Evolutionary conservation across 441 rosid genomes (phyloP).

Genomic region (Biscutella laevigata): DNA sequence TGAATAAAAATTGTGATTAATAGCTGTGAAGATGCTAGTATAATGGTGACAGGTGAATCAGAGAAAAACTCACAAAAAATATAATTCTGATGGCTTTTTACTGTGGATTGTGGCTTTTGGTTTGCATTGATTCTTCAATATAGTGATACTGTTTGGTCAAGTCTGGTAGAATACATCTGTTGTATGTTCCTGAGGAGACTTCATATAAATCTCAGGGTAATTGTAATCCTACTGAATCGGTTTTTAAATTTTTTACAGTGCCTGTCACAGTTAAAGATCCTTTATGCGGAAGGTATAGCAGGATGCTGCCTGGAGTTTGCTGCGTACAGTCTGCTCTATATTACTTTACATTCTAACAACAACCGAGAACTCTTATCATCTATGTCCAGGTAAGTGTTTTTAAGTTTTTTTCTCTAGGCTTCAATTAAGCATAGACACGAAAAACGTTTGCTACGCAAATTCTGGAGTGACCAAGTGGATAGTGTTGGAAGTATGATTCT

Average conservation of each 20-base stretch:
- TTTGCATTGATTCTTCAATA: conserved; percentile 3
- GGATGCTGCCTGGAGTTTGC: conserved; percentile 90
- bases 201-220: background rate
- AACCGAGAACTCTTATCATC: conserved; percentile 74
- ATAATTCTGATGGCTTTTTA: background rate
- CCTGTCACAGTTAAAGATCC: conserved; percentile 83
- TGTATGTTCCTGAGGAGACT: background rate
- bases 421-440: background rate
- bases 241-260: conserved; percentile 46
- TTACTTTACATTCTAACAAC: conserved; percentile 81
- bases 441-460: background rate
- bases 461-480: background rate
- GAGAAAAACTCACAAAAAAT: background rate
- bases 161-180: conserved; percentile 16
- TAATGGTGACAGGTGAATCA: background rate
- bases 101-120: background rate
- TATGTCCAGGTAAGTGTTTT: conserved; percentile 70
- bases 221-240: conserved; percentile 12
- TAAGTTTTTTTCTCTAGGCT: background rate
- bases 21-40: background rate
- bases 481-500: background rate
- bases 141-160: background rate
- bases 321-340: conserved; percentile 86
- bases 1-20: background rate
- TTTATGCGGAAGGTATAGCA: conserved; percentile 86